Percentiles rank a stretch among this genome's conserved stretches.
Evolutionary conservation across 179 eudicot species (phyloP).

Genomic region (Drosera spatulata): DNA sequence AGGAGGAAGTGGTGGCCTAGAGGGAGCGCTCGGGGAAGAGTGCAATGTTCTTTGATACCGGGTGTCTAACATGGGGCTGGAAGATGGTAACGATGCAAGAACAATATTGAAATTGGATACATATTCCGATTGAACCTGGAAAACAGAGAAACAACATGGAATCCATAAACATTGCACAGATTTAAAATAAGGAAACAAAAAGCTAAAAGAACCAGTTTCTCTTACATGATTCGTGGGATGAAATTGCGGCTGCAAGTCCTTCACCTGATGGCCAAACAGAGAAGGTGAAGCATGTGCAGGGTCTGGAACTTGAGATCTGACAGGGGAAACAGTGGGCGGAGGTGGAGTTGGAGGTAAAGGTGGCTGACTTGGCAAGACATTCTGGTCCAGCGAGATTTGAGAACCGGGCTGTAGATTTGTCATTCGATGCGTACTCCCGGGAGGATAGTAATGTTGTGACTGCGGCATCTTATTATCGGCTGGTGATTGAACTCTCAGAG

Average conservation of each 20-base stretch:
- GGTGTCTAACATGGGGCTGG: slow-evolving; percentile 31
- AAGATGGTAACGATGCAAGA: slow-evolving; percentile 19
- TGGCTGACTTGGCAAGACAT: slow-evolving; percentile 18
- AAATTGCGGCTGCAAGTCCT: slow-evolving; percentile 36
- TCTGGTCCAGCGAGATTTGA: slow-evolving; percentile 30
- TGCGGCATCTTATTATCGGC: slow-evolving; percentile 30
- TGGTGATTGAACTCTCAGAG: slow-evolving; percentile 23
- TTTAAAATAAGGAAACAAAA: background rate
- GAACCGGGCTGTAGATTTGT: slow-evolving; percentile 22
- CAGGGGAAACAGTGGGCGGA: slow-evolving; percentile 50
- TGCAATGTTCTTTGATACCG: slow-evolving; percentile 39
- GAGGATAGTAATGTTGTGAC: slow-evolving; percentile 27
- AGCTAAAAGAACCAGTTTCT: slow-evolving; percentile 5
- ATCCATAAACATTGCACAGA: slow-evolving; percentile 4
- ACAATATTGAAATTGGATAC: slow-evolving; percentile 26
- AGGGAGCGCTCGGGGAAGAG: slow-evolving; percentile 45
- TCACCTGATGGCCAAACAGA: slow-evolving; percentile 33
- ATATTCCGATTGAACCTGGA: slow-evolving; percentile 53
- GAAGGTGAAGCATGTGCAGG: slow-evolving; percentile 32
- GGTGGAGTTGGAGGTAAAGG: slow-evolving; percentile 97
- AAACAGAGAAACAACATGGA: background rate
- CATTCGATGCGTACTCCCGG: slow-evolving; percentile 29
- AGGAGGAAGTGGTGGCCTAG: slow-evolving; percentile 92
- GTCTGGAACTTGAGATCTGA: slow-evolving; percentile 42
- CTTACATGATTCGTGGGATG: slow-evolving; percentile 55